Conservation (phyloP, 2,329 filamentous ascomycete genomes). For the Penicillium aurantiogriseum region DNA sequence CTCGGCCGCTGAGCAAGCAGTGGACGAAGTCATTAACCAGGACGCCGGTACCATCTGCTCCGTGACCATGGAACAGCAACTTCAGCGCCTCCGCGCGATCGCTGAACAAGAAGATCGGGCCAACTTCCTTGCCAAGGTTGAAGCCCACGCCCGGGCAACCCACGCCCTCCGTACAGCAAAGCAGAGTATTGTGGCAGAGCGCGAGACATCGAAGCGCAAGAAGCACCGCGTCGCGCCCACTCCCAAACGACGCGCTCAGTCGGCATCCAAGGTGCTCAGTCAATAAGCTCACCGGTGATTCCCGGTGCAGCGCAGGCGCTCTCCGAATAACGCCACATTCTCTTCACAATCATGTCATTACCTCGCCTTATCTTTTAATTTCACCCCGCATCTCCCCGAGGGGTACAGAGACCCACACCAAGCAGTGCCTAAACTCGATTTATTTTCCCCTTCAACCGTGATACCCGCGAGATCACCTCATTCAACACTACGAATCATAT, state of each 20-base stretch:
- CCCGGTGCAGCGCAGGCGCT: slow-evolving; percentile 24
- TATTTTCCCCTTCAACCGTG: slow-evolving; percentile 3
- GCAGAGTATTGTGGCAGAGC: slow-evolving; percentile 23
- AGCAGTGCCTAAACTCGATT: neutral
- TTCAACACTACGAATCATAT: neutral
- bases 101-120: slow-evolving; percentile 40
- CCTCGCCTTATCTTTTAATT: slow-evolving; percentile 11
- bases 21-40: slow-evolving; percentile 29
- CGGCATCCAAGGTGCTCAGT: slow-evolving; percentile 20
- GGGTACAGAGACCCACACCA: neutral
- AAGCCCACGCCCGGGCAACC: slow-evolving; percentile 42
- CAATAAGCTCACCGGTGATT: neutral
- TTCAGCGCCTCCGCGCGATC: slow-evolving; percentile 36
- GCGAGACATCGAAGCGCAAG: slow-evolving; percentile 29
- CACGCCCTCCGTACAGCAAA: slow-evolving; percentile 40
- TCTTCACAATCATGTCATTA: slow-evolving; percentile 8
- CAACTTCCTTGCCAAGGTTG: slow-evolving; percentile 42
- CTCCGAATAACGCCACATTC: slow-evolving; percentile 6
- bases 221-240: slow-evolving; percentile 30
- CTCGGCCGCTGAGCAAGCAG: slow-evolving; percentile 24
- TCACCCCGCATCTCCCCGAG: slow-evolving; percentile 4
- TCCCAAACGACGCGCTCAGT: slow-evolving; percentile 30
- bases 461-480: slow-evolving; percentile 8
- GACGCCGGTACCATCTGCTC: slow-evolving; percentile 26
- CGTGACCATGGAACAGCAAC: slow-evolving; percentile 42